Evolutionary conservation across 805 yeast species (phyloP).

Genomic region (Zygosaccharomyces lentus): DNA sequence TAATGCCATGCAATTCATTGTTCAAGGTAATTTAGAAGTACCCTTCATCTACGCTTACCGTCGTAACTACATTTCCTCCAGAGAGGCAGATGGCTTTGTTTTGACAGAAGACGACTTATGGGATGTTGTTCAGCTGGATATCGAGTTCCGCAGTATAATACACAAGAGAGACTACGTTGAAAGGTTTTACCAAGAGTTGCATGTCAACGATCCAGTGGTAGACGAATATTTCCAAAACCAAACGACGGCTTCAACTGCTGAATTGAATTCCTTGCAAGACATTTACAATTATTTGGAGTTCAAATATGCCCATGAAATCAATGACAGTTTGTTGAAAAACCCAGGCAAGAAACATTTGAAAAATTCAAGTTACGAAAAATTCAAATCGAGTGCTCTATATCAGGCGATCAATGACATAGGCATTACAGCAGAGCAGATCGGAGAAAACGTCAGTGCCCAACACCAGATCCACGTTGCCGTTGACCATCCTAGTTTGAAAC

Average conservation of each 20-base stretch:
- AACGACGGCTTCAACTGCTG: slow-evolving; percentile 54
- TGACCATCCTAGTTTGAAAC: slow-evolving; percentile 55
- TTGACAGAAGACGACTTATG: slow-evolving; percentile 83
- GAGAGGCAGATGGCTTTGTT: slow-evolving; percentile 41
- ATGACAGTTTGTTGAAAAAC: slow-evolving; percentile 33
- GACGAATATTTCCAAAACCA: slow-evolving; percentile 54
- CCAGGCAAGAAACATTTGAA: slow-evolving; percentile 53
- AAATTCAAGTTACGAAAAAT: slow-evolving; percentile 58
- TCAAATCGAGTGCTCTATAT: slow-evolving; percentile 59
- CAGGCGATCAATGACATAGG: slow-evolving; percentile 69
- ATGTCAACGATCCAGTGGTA: slow-evolving; percentile 53
- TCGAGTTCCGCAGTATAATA: slow-evolving; percentile 80
- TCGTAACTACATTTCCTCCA: slow-evolving; percentile 67
- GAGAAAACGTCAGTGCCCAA: slow-evolving; percentile 70
- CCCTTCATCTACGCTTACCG: slow-evolving; percentile 96
- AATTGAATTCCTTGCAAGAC: slow-evolving; percentile 63
- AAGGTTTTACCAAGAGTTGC: slow-evolving; percentile 50
- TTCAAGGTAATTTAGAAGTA: slow-evolving; percentile 79
- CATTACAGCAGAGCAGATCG: slow-evolving; percentile 72
- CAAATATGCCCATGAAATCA: slow-evolving; percentile 46
- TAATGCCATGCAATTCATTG: slow-evolving; percentile 63
- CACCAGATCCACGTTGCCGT: slow-evolving; percentile 67
- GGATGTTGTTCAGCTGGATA: slow-evolving; percentile 81
- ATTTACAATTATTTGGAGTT: slow-evolving; percentile 78
- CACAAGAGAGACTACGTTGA: slow-evolving; percentile 66